A percentile compares a stretch with the other conserved stretches of the same genome.
These are phyloP conservation scores for Rhododendron simsii DNA, from an alignment of 148 eudicot species.

Conservation along the genomic window DNA sequence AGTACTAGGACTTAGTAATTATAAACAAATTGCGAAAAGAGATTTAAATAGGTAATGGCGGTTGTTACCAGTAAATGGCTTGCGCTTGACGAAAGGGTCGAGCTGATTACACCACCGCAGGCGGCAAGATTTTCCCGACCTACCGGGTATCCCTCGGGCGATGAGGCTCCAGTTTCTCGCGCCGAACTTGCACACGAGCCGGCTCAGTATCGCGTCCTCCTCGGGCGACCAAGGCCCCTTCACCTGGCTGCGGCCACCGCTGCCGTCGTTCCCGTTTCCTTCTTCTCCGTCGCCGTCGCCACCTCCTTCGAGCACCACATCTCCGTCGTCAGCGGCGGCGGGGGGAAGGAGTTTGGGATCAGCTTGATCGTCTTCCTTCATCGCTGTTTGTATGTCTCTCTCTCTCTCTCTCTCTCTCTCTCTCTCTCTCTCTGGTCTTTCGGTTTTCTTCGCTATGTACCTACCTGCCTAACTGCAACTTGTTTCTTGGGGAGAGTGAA, in stretches of 20 bases:
- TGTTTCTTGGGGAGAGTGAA: not conserved
- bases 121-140: slow-evolving; percentile 17
- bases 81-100: slow-evolving; percentile 13
- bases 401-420: not conserved
- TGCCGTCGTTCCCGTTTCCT: not conserved
- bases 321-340: slow-evolving; percentile 18
- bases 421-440: slow-evolving; percentile 10
- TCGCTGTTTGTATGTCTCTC: not conserved
- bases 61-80: slow-evolving; percentile 47
- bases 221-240: slow-evolving; percentile 16
- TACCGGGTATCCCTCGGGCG: slow-evolving; percentile 13
- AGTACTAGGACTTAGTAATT: not conserved
- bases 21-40: not conserved
- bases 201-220: slow-evolving; percentile 9
- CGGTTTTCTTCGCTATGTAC: slow-evolving; percentile 10
- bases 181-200: slow-evolving; percentile 14
- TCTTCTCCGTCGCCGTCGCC: not conserved
- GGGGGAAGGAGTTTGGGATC: slow-evolving; percentile 21
- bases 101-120: slow-evolving; percentile 18
- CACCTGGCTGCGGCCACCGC: not conserved
- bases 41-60: not conserved
- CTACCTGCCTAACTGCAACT: slow-evolving; percentile 20
- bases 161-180: slow-evolving; percentile 13
- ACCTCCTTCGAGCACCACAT: not conserved
- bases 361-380: slow-evolving; percentile 22